These are phyloP conservation scores for Arthrobotrys iridis DNA, from an alignment of 2,329 filamentous ascomycete species.

Conservation along the genomic window DNA sequence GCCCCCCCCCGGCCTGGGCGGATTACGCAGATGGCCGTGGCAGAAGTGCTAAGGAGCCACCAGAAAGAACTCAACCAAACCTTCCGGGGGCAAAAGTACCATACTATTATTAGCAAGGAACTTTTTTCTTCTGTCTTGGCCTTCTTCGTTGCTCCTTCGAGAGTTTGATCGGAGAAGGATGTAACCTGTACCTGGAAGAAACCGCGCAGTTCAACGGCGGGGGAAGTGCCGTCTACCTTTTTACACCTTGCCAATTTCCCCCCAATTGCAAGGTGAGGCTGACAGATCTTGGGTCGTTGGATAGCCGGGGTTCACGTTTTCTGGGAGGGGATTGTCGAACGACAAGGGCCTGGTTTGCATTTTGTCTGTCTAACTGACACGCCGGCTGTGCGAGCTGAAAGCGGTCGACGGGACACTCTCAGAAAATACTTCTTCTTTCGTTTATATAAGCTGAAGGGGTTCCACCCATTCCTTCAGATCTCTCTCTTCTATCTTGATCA, in stretches of 20 bases:
- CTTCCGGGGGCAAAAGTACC: not conserved
- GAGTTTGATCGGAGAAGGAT: not conserved
- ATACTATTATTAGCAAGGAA: slow-evolving; percentile 9
- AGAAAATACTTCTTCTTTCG: too few species aligned
- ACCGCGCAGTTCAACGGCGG: not conserved
- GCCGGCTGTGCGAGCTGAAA: slow-evolving; percentile 49
- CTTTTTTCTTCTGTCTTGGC: slow-evolving; percentile 14
- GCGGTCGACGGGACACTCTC: not conserved
- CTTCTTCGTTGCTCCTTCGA: not conserved
- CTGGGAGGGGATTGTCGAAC: not conserved
- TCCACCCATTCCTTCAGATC: slow-evolving; percentile 4
- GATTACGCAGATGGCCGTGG: slow-evolving; percentile 29
- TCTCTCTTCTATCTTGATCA: not conserved
- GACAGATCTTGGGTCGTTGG: slow-evolving; percentile 3
- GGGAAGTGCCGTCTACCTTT: not conserved
- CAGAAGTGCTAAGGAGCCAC: too few species aligned
- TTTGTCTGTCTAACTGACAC: slow-evolving; percentile 40
- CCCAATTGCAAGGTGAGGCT: slow-evolving; percentile 35
- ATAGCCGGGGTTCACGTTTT: not conserved
- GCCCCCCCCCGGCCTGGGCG: slow-evolving; percentile 13
- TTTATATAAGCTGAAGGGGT: slow-evolving; percentile 45
- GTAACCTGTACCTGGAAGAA: slow-evolving; percentile 19
- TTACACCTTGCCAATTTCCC: not conserved
- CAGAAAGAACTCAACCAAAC: not conserved
- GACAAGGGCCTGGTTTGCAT: too few species aligned